These are phyloP conservation scores for Crithidia mellificae DNA, from an alignment of 208 protist species.

Conservation along the genomic window DNA sequence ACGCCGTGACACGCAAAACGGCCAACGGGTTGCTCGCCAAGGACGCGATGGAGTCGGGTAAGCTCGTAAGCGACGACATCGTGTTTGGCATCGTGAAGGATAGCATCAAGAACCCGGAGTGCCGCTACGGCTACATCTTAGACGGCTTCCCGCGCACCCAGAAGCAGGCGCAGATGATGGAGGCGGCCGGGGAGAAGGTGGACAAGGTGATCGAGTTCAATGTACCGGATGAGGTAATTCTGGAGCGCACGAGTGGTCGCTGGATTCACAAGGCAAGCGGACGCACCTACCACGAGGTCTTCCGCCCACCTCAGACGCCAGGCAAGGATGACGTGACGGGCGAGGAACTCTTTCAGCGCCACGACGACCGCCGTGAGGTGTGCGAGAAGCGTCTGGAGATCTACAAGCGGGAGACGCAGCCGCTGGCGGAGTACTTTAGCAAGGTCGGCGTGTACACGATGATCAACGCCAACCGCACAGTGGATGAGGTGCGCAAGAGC, in stretches of 20 bases:
- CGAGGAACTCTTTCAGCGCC: slow-evolving; percentile 91
- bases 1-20: slow-evolving; percentile 75
- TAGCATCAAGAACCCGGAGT: slow-evolving; percentile 80
- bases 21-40: slow-evolving; percentile 70
- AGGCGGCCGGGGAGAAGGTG: slow-evolving; percentile 75
- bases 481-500: slow-evolving; percentile 66
- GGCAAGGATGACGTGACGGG: slow-evolving; percentile 94
- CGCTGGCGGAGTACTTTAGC: slow-evolving; percentile 89
- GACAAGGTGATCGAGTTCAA: slow-evolving; percentile 91
- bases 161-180: slow-evolving; percentile 92
- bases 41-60: slow-evolving; percentile 75
- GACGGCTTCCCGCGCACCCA: slow-evolving; percentile 95
- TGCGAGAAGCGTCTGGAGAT: slow-evolving; percentile 85
- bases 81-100: slow-evolving; percentile 92
- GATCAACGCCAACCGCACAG: slow-evolving; percentile 76
- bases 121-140: slow-evolving; percentile 92
- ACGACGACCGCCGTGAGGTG: slow-evolving; percentile 93
- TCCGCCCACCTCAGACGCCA: slow-evolving; percentile 86
- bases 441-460: slow-evolving; percentile 55
- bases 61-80: slow-evolving; percentile 91
- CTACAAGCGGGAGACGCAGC: slow-evolving; percentile 84
- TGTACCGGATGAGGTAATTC: slow-evolving; percentile 91
- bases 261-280: slow-evolving; percentile 93
- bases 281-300: slow-evolving; percentile 93
- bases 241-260: slow-evolving; percentile 86